Evolutionary conservation across 306 rosid genomes (phyloP), one percentile per base, ranked within the genome.

Genomic region (Pterocarpus macrocarpus): DNA sequence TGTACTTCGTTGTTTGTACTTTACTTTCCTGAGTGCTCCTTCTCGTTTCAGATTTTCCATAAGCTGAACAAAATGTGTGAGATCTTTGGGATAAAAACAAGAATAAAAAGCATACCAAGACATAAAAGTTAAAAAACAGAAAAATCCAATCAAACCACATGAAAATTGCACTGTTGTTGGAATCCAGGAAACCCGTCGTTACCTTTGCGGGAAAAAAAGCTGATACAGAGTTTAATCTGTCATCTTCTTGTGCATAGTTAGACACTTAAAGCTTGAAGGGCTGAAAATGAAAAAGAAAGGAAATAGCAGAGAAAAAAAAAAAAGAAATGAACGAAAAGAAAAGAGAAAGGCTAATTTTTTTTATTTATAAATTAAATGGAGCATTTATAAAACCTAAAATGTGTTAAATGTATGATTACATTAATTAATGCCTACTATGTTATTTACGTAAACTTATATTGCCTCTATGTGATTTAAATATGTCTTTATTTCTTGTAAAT

Each of bases 1-100:
- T 39, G 32, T 58, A 53, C 82, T 55, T 9, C 41, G 66, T 15
- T n/a, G 62, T 1, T 28, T 39, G 32, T 58, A 53, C 82, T 55
- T 9, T 59, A 0, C 49, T 58, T 44, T 16, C 50, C 9, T 44
- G 28, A 50, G 41, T 12, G 35, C 33, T 28, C 16, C 13, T 61
- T 14, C 49, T 33, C 38, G 47, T 44, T 58, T 67, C 68, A 44
- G 67, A 38, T 41, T 67, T 57, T 68, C 49, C 16, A 4, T 36
- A 5, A 39, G 58, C 59, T 14, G 50, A n/a, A 32, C 45, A 71
- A 50, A 6, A 43, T 43, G 9, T 50, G 13, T 17, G 2, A 8
- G 35, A 7, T 5, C 49, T 43, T 6, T 28, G 9, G 32, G 36
- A 11, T 8, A 3, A 52, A 36, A 65, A n/a, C 15, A 12, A 47